Evolutionary conservation across 176 grass and related monocot species (phyloP).

Genomic region (Carex cristatella): DNA sequence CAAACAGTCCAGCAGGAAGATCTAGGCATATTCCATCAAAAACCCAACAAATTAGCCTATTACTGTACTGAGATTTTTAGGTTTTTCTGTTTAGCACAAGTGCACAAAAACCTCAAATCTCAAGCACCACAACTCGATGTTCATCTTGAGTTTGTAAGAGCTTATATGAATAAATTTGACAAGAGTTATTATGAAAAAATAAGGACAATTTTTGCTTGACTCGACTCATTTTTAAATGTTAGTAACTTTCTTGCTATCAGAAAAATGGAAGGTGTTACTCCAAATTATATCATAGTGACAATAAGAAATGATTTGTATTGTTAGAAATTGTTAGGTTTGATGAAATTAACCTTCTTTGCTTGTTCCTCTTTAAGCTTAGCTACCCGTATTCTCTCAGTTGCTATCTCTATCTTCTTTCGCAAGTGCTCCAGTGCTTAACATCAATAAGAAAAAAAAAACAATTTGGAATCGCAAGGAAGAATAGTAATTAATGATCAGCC

Average conservation of each 20-base stretch:
- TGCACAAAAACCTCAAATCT: background rate
- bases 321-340: background rate
- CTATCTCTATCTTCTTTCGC: conserved; percentile 79
- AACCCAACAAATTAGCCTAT: background rate
- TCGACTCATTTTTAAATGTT: background rate
- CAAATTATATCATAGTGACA: too few species aligned
- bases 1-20: too few species aligned
- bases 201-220: background rate
- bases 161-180: background rate
- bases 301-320: background rate
- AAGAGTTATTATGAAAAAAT: background rate
- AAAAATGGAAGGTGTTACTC: background rate
- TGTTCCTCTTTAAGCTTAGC: conserved; percentile 83
- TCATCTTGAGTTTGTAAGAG: background rate
- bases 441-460: background rate
- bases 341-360: conserved; percentile 63
- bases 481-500: conserved; percentile 16
- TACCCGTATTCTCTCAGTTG: conserved; percentile 74
- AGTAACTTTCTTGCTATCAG: background rate
- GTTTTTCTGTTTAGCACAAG: background rate
- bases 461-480: background rate
- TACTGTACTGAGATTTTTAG: background rate
- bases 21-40: background rate
- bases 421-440: conserved; percentile 76
- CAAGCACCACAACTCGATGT: background rate